Evolutionary conservation across 192 early-diverging fungal species (phyloP), one percentile per base, ranked within the genome.

Genomic region (Entomortierella beljakovae): DNA sequence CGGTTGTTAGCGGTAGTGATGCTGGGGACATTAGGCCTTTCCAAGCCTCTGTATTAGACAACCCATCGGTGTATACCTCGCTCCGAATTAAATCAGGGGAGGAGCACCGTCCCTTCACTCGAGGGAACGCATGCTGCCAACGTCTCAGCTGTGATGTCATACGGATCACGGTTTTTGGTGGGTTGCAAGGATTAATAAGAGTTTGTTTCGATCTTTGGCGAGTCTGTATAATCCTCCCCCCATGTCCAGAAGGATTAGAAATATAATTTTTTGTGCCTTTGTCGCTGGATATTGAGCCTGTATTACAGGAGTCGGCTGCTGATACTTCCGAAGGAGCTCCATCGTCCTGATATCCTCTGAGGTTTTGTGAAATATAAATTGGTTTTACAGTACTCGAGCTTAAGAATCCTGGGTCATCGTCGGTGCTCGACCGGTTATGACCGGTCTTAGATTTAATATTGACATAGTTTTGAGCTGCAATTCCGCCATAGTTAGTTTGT

Each of bases 11-110:
- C 10, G 98, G 98, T 40, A 99, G 80, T 70, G 93, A 96, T 15
- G 97, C 98, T 0, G 98, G 98, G 13, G 94, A 96, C 61, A 89
- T 93, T 23, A 99, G 66, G 5, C 96, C 96, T 54, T 89, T 90
- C 98, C 98, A 99, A 49, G 96, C 83, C 22, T 90, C 68, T 22
- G 79, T 77, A 37, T 79, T 84, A 16, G 64, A 80, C 28, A 79
- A 28, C 1, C 75, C 85, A 63, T 89, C 81, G 42, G 90, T 86
- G 57, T 89, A 84, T 57, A 88, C 76, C 53, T 84, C 74, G 62
- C 81, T 77, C 31, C 70, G 82, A 49, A 82, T 80, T 10, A 84
- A 53, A 52, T 87, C 89, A 8, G 94, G 60, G 31, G 75, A 79
- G 2, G 75, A 43, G 25, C 18, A 59, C 15, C 75, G 75, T 29